Base-by-base conservation (phyloP, 108 stramenopile genomes). In the Skeletonema costatum region DNA sequence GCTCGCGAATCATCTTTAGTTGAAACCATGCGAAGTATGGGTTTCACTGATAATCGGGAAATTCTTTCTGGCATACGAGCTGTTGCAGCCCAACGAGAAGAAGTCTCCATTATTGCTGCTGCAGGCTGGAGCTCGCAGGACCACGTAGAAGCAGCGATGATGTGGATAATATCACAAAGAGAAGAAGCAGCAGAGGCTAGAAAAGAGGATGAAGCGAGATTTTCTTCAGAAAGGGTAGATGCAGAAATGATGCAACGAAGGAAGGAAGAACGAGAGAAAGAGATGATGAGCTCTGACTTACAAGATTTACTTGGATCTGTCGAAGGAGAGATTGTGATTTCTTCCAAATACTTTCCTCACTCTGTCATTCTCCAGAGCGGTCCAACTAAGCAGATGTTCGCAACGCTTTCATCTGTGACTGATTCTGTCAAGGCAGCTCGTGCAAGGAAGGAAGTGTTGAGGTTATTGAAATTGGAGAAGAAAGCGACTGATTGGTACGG, bases 401-500 rank as follows among this genome's bases (percentile, higher is more conserved):
- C 63, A 30, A 41, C 64, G 2, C 71, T 84, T 65, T 63, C 33
- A 16, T 39, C 38, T 12, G 16, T 29, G 5, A 30, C 33, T 12
- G 38, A 67, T 32, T 30, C 59, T 10, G 29, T 29, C n/a, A 35
- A 17, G 17, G 19, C 29, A 33, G 39, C 72, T 21, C 58, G 64
- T 38, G 81, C 78, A 25, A 77, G 80, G 48, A 73, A 81, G 48
- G 64, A 85, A 68, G 61, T 64, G 2, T 60, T 75, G 25, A 60
- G 85, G 67, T 21, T 86, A 17, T 67, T 89, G 39, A 42, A 59
- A 35, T 72, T 89, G 29, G 89, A 89, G 65, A 53, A 75, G 32
- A 89, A 87, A 60, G 75, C 87, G 14, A 80, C 44, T 17, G 81
- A 87, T 59, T 89, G 89, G 89, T 89, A 89, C 64, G 87, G 88